These are phyloP conservation scores for Claviceps maximensis DNA, from an alignment of 2,329 filamentous ascomycete genomes.

Conservation along the genomic window DNA sequence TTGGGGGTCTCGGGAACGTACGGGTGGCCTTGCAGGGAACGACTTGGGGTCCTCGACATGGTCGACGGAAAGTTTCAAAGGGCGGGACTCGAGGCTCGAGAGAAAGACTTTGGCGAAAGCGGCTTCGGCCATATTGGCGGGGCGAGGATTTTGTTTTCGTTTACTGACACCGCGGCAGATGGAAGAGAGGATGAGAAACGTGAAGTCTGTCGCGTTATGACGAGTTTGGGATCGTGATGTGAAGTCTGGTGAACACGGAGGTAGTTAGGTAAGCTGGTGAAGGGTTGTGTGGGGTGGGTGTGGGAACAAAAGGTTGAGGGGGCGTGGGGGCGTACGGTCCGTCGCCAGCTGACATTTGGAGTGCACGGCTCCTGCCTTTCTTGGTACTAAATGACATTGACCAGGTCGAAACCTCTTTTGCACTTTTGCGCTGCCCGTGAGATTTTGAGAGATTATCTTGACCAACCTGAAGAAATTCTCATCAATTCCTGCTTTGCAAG, in stretches of 20 bases:
- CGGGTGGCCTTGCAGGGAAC: conserved; percentile 64
- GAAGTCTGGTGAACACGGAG: background rate
- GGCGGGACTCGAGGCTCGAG: conserved; percentile 61
- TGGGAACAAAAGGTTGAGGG: too few species aligned
- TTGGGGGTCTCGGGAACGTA: conserved; percentile 25
- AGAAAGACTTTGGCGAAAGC: conserved; percentile 78
- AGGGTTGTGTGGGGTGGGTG: background rate
- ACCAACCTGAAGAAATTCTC: background rate
- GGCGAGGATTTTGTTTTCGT: background rate
- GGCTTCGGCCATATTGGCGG: conserved; percentile 58
- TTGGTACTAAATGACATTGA: too few species aligned
- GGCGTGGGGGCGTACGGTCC: too few species aligned
- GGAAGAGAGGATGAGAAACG: background rate
- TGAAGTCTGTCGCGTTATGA: background rate
- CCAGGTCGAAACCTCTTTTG: background rate
- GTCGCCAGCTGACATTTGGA: too few species aligned
- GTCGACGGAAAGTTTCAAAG: conserved; percentile 72
- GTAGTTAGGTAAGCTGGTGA: background rate
- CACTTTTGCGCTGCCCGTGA: background rate
- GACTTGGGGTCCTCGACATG: conserved; percentile 77
- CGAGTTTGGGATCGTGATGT: background rate
- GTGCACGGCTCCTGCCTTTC: too few species aligned
- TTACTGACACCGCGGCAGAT: background rate
- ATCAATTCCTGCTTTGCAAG: background rate
- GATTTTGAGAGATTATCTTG: background rate